These are phyloP conservation scores for Suhomyces coccinellae DNA, from an alignment of 1,139 yeast species.

Conservation along the genomic window DNA sequence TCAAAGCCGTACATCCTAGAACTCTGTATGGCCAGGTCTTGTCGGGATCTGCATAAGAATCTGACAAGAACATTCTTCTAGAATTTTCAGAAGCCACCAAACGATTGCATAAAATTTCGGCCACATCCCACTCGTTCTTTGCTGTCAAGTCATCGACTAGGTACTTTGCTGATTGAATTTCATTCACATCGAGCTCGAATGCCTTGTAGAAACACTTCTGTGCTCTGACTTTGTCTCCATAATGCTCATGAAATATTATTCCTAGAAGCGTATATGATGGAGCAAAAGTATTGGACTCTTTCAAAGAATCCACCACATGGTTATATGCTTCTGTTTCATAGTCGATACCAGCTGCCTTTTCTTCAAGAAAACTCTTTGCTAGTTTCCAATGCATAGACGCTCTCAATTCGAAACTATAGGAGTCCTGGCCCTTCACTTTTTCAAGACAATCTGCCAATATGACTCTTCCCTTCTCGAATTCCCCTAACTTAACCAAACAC, in stretches of 20 bases:
- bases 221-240: constrained; percentile 65
- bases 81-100: constrained; percentile 65
- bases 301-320: constrained; percentile 60
- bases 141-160: constrained; percentile 69
- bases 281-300: constrained; percentile 63
- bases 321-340: constrained; percentile 48
- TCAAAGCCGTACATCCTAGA: constrained; percentile 76
- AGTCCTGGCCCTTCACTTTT: constrained; percentile 49
- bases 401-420: constrained; percentile 52
- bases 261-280: constrained; percentile 84
- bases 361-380: constrained; percentile 54
- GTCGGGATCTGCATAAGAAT: constrained; percentile 31
- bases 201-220: constrained; percentile 88
- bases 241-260: constrained; percentile 56
- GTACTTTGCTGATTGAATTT: constrained; percentile 70
- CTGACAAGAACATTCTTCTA: constrained; percentile 47
- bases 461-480: constrained; percentile 54
- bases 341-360: constrained; percentile 22
- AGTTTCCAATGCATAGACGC: constrained; percentile 71
- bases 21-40: constrained; percentile 85
- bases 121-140: constrained; percentile 79
- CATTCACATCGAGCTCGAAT: constrained; percentile 80
- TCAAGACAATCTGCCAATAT: constrained; percentile 47
- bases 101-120: constrained; percentile 68
- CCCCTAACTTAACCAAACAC: constrained; percentile 64